Evolutionary conservation across 1,284 basidiomycete species (phyloP).

Genomic region (Sporisorium reilianum): DNA sequence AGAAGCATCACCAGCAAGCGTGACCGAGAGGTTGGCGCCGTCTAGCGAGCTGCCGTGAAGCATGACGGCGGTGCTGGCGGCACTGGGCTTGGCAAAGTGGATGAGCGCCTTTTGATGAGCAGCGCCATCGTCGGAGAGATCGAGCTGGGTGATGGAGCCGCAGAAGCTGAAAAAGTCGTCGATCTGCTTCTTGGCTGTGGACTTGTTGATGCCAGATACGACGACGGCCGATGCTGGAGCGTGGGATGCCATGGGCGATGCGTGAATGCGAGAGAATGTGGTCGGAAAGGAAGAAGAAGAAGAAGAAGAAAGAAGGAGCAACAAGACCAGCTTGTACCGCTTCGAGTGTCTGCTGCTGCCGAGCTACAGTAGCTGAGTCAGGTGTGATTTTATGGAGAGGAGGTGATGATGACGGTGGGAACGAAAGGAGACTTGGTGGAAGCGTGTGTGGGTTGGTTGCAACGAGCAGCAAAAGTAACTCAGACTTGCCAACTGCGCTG

Average conservation of each 20-base stretch:
- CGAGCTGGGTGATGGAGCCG: conserved; percentile 51
- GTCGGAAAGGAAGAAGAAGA: conserved; percentile 1
- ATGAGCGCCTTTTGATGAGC: conserved; percentile 42
- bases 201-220: conserved; percentile 49
- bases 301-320: conserved; percentile 7
- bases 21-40: conserved; percentile 51
- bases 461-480: background rate
- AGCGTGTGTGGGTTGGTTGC: background rate
- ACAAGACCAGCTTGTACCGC: conserved; percentile 39
- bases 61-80: conserved; percentile 59
- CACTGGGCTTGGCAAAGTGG: conserved; percentile 43
- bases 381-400: too few relatives aligned
- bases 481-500: conserved; percentile 1
- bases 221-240: conserved; percentile 38
- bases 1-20: conserved; percentile 21
- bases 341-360: too few relatives aligned
- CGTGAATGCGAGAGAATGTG: background rate
- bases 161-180: conserved; percentile 66
- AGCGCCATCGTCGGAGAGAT: conserved; percentile 39
- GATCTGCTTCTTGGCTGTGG: conserved; percentile 54
- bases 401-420: conserved; percentile 1
- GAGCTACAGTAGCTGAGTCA: too few relatives aligned
- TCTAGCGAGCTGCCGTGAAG: conserved; percentile 61
- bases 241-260: conserved; percentile 17
- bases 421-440: background rate